Evolutionary conservation across 2,329 filamentous ascomycete genomes (phyloP).

Genomic region (Trichoderma polysporum): DNA sequence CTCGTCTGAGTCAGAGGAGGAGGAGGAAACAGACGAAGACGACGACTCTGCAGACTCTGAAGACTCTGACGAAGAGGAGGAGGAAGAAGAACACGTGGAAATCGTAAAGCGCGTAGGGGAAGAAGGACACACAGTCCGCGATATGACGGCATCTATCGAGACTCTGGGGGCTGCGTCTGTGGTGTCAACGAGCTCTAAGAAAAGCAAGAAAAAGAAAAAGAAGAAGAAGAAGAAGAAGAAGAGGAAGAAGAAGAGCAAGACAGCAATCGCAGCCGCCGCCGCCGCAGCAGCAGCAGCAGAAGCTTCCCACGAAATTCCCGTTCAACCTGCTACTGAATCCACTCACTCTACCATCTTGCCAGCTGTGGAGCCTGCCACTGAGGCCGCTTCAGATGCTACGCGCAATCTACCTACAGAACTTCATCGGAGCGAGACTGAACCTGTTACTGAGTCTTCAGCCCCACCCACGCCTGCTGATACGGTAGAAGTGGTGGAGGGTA

Average conservation of each 20-base stretch:
- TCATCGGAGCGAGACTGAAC: neutral
- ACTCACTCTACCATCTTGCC: neutral
- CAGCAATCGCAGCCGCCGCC: neutral
- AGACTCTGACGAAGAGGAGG: slow-evolving; percentile 4
- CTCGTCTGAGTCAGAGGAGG: neutral
- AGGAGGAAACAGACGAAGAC: slow-evolving; percentile 9
- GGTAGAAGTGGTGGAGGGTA: neutral
- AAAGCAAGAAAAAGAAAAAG: slow-evolving; percentile 23
- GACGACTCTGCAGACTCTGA: slow-evolving; percentile 19
- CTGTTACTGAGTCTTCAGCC: neutral
- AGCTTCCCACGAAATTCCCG: neutral
- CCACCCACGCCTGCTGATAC: neutral
- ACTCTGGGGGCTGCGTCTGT: neutral
- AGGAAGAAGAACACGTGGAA: slow-evolving; percentile 2
- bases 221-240: neutral
- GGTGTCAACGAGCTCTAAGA: slow-evolving; percentile 20
- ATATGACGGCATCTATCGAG: slow-evolving; percentile 9
- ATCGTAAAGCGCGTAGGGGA: neutral
- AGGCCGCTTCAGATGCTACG: neutral
- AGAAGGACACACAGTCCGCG: neutral
- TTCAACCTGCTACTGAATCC: neutral
- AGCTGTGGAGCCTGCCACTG: neutral
- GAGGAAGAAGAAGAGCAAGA: slow-evolving; percentile 5
- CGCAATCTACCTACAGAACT: neutral
- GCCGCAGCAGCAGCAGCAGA: neutral